Percentiles rank a stretch among this genome's conserved stretches.
Conservation (phyloP, 73 alveolate genomes). For the Paraurostyla sp. region DNA sequence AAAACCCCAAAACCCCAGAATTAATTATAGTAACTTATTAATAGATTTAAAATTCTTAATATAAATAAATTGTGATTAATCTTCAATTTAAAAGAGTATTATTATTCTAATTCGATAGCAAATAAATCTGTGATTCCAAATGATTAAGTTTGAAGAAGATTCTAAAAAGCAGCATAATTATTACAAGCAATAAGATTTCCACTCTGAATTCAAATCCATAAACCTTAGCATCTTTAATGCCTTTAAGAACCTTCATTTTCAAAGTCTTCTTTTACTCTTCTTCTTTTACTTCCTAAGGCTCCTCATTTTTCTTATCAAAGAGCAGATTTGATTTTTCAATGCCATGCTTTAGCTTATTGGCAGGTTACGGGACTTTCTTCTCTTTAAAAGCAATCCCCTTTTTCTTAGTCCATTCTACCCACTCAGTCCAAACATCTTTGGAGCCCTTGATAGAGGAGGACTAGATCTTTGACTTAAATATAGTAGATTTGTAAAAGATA, state of each 20-base stretch:
- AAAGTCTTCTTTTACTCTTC: not conserved
- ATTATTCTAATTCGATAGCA: not conserved
- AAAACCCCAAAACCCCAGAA: too few species aligned
- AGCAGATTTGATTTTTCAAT: constrained; percentile 63
- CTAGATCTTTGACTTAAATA: constrained; percentile 49
- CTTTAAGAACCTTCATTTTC: not conserved
- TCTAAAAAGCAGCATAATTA: not conserved
- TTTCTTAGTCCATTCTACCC: constrained; percentile 43
- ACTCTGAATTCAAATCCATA: not conserved
- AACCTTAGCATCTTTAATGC: not conserved
- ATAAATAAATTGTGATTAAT: not conserved
- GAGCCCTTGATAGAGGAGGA: constrained; percentile 13
- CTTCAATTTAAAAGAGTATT: too few species aligned
- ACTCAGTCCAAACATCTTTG: constrained; percentile 42
- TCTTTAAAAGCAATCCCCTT: constrained; percentile 23
- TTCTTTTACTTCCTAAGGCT: not conserved
- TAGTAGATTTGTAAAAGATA: constrained; percentile 30
- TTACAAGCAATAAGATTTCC: not conserved
- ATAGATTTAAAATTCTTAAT: too few species aligned
- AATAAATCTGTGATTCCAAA: not conserved
- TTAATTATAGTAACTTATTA: too few species aligned
- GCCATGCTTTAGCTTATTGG: constrained; percentile 51
- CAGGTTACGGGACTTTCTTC: constrained; percentile 7
- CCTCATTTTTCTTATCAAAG: constrained; percentile 25
- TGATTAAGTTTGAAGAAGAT: not conserved